Conservation (phyloP, 805 yeast species). For the Nakazawaea siamensis region DNA sequence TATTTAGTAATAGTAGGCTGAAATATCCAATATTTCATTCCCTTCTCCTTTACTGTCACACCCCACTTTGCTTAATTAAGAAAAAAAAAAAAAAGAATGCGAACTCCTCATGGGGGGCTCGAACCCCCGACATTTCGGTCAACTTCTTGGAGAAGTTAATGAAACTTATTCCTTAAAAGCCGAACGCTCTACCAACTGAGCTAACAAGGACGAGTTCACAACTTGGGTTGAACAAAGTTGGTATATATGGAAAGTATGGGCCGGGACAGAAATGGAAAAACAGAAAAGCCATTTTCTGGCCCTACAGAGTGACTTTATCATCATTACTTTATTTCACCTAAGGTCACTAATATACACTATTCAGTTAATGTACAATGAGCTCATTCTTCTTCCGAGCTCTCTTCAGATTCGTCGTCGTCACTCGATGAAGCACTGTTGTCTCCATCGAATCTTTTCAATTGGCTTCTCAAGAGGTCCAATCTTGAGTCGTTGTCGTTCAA, state of each 20-base stretch:
- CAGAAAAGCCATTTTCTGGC: too few species aligned
- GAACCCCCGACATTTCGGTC: slow-evolving; percentile 11
- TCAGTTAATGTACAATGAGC: slow-evolving; percentile 2
- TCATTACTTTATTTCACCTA: too few species aligned
- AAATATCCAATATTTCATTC: too few species aligned
- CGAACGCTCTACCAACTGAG: slow-evolving; percentile 69
- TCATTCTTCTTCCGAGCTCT: slow-evolving; percentile 67
- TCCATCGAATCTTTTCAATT: slow-evolving; percentile 66
- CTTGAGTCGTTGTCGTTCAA: slow-evolving; percentile 57
- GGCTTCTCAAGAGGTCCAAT: slow-evolving; percentile 64
- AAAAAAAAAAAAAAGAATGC: slow-evolving; percentile 3
- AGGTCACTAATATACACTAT: neutral
- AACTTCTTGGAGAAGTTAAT: slow-evolving; percentile 3
- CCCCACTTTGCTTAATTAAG: too few species aligned
- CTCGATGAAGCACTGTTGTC: slow-evolving; percentile 19
- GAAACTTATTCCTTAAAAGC: slow-evolving; percentile 35
- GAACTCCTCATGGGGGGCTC: slow-evolving; percentile 11
- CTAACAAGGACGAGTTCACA: slow-evolving; percentile 32
- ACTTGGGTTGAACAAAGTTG: too few species aligned
- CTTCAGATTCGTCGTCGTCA: slow-evolving; percentile 54
- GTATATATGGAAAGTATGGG: slow-evolving; percentile 1
- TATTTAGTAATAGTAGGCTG: too few species aligned
- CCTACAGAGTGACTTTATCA: too few species aligned
- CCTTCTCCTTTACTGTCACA: too few species aligned
- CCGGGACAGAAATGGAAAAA: too few species aligned